A percentile compares a stretch with the other conserved stretches of the same genome.
phyloP scores from a whole-genome alignment of 2,329 filamentous ascomycete species.

The Penicillium sp. region DNA sequence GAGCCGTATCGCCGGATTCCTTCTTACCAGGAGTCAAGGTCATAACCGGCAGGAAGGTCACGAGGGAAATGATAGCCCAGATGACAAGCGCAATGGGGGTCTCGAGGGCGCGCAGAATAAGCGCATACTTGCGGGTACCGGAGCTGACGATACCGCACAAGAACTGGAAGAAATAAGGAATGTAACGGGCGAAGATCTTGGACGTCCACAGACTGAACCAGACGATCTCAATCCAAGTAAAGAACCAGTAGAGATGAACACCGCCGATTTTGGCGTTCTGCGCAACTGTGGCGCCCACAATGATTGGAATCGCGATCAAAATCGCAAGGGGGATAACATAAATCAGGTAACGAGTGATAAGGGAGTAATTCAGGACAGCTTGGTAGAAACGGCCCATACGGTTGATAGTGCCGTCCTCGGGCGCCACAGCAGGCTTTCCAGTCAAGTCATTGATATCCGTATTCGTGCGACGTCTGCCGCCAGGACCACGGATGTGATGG shows the following conservation, averaged over 20 bases:
- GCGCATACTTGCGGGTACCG: conserved; percentile 62
- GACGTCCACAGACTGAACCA: conserved; percentile 63
- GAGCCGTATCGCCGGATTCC: conserved; percentile 27
- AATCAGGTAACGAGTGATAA: conserved; percentile 62
- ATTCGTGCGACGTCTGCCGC: conserved; percentile 33
- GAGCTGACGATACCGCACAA: conserved; percentile 63
- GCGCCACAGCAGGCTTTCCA: conserved; percentile 37
- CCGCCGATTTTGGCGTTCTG: conserved; percentile 52
- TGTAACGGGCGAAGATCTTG: conserved; percentile 58
- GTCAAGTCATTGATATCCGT: conserved; percentile 25
- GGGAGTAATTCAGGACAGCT: conserved; percentile 61
- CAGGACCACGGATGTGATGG: conserved; percentile 21
- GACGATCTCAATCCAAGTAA: conserved; percentile 63
- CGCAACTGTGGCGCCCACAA: conserved; percentile 56
- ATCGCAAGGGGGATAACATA: conserved; percentile 59
- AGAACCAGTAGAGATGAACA: conserved; percentile 60
- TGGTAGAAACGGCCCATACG: conserved; percentile 60
- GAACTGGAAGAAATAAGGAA: conserved; percentile 61
- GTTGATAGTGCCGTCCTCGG: conserved; percentile 56
- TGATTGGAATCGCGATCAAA: conserved; percentile 61
- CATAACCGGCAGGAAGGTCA: conserved; percentile 57
- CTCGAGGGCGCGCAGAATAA: conserved; percentile 58
- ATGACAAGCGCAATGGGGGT: conserved; percentile 60
- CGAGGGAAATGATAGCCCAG: conserved; percentile 59
- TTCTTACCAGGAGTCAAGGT: conserved; percentile 34